Conservation (phyloP, 495 filamentous ascomycete species). For the Trichoderma parareesei region DNA sequence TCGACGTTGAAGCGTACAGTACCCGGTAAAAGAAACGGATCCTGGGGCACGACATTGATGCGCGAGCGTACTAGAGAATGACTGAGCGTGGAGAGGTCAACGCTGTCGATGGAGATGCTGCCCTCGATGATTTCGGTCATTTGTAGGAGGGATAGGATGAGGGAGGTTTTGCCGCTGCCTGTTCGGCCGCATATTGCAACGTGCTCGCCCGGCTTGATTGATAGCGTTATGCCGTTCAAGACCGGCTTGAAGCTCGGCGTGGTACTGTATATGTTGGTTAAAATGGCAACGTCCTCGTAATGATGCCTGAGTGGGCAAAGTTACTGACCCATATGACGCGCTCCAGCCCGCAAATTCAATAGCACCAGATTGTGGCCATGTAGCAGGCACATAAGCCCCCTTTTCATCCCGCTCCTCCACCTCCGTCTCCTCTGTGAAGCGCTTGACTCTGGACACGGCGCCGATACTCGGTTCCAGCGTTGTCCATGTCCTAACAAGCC, state of each 20-base stretch:
- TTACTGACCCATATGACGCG: background rate
- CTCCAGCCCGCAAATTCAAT: conserved; percentile 31
- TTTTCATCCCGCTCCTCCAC: conserved; percentile 29
- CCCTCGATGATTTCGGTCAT: conserved; percentile 27
- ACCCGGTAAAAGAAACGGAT: conserved; percentile 34
- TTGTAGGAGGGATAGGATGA: conserved; percentile 26
- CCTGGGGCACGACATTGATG: conserved; percentile 36
- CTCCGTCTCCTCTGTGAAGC: conserved; percentile 13
- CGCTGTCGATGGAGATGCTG: conserved; percentile 31
- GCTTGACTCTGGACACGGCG: conserved; percentile 28
- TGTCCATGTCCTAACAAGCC: conserved; percentile 19
- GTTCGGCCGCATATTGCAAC: conserved; percentile 38
- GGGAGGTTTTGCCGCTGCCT: conserved; percentile 34
- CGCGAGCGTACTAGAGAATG: conserved; percentile 19
- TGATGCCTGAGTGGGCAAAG: conserved; percentile 7
- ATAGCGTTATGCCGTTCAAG: conserved; percentile 15
- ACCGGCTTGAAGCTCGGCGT: background rate
- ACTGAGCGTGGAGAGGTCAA: conserved; percentile 26
- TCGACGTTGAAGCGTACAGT: conserved; percentile 38
- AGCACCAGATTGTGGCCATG: conserved; percentile 41
- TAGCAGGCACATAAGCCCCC: conserved; percentile 25
- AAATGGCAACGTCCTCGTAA: background rate
- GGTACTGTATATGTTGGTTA: background rate
- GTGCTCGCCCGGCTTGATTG: conserved; percentile 28
- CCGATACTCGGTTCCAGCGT: conserved; percentile 33